These are phyloP conservation scores for Penicillium odoratum DNA, from an alignment of 495 filamentous ascomycete species.

Conservation along the genomic window DNA sequence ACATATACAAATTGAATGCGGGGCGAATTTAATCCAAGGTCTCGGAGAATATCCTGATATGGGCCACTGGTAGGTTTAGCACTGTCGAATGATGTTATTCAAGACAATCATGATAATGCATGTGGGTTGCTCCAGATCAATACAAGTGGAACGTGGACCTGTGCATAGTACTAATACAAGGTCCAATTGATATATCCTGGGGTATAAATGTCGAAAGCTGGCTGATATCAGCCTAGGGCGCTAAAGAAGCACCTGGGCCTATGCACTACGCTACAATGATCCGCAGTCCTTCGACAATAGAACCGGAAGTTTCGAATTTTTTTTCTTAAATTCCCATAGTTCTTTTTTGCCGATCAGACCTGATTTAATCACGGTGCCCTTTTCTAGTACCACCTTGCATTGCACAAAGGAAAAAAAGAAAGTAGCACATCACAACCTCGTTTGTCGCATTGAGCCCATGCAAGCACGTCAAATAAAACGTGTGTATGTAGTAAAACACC, in stretches of 20 bases:
- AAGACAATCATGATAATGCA: too few relatives aligned
- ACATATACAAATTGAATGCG: too few relatives aligned
- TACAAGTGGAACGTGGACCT: too few relatives aligned
- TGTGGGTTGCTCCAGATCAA: too few relatives aligned
- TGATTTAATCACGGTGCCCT: conserved; percentile 18
- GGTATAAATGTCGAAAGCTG: too few relatives aligned
- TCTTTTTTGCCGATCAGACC: conserved; percentile 26
- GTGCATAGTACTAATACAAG: too few relatives aligned
- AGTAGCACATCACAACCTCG: conserved; percentile 35
- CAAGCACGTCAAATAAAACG: conserved; percentile 29
- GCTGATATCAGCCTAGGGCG: too few relatives aligned
- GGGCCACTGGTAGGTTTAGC: too few relatives aligned
- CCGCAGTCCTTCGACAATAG: conserved; percentile 19
- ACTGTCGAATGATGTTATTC: too few relatives aligned
- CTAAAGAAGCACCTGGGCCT: background rate
- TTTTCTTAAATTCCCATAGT: conserved; percentile 29
- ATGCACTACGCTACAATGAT: conserved; percentile 5
- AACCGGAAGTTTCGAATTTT: conserved; percentile 30
- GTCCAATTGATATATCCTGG: too few relatives aligned
- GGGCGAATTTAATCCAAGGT: too few relatives aligned
- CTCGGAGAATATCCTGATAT: too few relatives aligned
- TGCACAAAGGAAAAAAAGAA: conserved; percentile 12
- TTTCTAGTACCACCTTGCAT: conserved; percentile 16
- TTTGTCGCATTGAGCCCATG: conserved; percentile 38
- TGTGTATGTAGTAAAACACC: conserved; percentile 37